Evolutionary conservation across 345 rosid species (phyloP), one percentile per base, ranked within the genome.

Genomic region (Pelargonium nanum): DNA sequence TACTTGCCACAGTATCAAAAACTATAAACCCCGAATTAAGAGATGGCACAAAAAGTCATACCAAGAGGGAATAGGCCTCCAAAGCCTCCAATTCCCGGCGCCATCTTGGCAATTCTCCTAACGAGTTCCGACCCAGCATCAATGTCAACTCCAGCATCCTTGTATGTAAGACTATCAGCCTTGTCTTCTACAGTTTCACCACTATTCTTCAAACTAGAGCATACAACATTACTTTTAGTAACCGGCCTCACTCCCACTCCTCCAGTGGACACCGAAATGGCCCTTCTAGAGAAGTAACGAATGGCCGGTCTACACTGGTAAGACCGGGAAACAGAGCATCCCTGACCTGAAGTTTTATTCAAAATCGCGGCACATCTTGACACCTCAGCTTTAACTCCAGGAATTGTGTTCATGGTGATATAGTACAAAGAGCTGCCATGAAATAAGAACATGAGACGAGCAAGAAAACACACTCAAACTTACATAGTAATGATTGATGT

Each of bases 121-220:
- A 89, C 92, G 57, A 93, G 99, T 67, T 93, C 96, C 6, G 92
- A 53, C 45, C 97, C 96, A 19, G 99, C 95, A 77, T 93, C 94
- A 26, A 88, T 91, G 70, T 91, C 94, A n/a, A 91, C 96, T 57
- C 97, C 94, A 12, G 96, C 86, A 6, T 79, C 96, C 75, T 86
- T 86, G 69, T 89, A 85, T 0, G 81, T 93, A 19, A 93, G 87
- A 24, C 86, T 69, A 53, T 30, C 72, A 1, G 59, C 55, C 28
- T 40, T 20, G 25, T 12, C 67, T 21, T 52, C 69, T 5, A 60
- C 60, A 40, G 15, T 12, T 17, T 40, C 48, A 40, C 48, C 66
- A 51, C 56, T n/a, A n/a, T n/a, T 70, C 58, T 72, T 68, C 3
- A 76, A 68, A 68, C 76, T 50, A 0, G 83, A 70, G 23, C 64